Evolutionary conservation across 257 asterid species (phyloP), one percentile per base, ranked within the genome.

Genomic region (Salvia splendens): DNA sequence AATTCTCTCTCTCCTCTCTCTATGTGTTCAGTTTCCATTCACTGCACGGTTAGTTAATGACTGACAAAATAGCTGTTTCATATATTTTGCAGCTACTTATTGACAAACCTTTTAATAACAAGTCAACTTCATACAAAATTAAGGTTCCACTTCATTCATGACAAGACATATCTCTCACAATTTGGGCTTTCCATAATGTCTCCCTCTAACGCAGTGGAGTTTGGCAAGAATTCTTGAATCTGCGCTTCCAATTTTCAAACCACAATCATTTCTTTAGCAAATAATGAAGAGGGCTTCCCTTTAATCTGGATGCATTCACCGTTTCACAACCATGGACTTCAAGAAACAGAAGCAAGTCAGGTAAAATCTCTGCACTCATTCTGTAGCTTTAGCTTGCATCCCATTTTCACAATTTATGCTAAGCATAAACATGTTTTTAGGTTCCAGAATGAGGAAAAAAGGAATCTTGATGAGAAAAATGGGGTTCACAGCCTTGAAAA

Each of bases 341-440:
- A 78, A 67, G 82, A 80, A 76, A 79, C 90, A 75, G 62, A 85
- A 78, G 74, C 83, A 71, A 75, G 93, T 85, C 20, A 83, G 96
- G 96, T 87, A 69, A 36, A 70, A 71, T 24, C 7, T 33, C 4
- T 50, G 11, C 0, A 9, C 48, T 35, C 60, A 1, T 10, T 57
- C 41, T 45, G 32, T 24, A 9, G 6, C 20, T 20, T 20, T 41
- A 36, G 47, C 6, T 50, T 73, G 33, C 8, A 49, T 10, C 40
- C 14, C 48, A 17, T 48, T n/a, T 54, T 40, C 4, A 56, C 35
- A 17, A 61, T 73, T 40, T 49, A 32, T 20, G 24, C 59, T 64
- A 36, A 64, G 52, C 61, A 3, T 20, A 10, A 15, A 2, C 1
- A 9, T 6, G 8, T 3, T 64, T 32, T 3, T 58, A 88, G 96